Evolutionary conservation across 768 basidiomycete species (phyloP).

Genomic region (Fomitopsis pulvina): DNA sequence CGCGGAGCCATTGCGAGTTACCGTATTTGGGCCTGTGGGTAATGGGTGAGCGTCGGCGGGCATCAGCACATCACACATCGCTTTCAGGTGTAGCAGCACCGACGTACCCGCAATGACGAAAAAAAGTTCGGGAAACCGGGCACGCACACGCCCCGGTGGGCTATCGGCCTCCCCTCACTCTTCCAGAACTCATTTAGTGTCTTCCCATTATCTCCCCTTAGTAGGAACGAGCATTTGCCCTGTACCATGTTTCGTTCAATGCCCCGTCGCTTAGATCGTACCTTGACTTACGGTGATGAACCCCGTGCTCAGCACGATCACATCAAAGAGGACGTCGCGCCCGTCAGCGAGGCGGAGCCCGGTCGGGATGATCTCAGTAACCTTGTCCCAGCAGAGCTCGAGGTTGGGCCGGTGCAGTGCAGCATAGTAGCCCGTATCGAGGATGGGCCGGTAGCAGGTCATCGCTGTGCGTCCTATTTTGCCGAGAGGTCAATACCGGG

Average conservation of each 20-base stretch:
- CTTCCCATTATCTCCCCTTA: conserved; percentile 19
- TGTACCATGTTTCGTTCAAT: too few species aligned
- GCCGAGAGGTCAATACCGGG: not conserved
- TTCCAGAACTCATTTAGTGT: conserved; percentile 24
- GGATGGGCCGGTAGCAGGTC: conserved; percentile 24
- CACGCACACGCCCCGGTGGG: conserved; percentile 26
- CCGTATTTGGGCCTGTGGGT: conserved; percentile 20
- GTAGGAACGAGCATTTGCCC: conserved; percentile 4
- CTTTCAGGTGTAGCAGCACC: too few species aligned
- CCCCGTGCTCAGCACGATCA: conserved; percentile 29
- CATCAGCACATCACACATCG: too few species aligned
- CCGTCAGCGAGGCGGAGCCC: conserved; percentile 23
- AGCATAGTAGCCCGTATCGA: conserved; percentile 27
- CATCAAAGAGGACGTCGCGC: conserved; percentile 14
- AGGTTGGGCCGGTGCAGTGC: conserved; percentile 25
- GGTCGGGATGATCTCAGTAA: conserved; percentile 11
- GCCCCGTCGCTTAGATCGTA: not conserved
- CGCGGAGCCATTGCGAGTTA: conserved; percentile 16
- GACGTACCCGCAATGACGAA: conserved; percentile 25
- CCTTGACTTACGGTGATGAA: conserved; percentile 23
- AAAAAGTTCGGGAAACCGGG: conserved; percentile 32
- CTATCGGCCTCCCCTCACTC: conserved; percentile 25
- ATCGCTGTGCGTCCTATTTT: conserved; percentile 13
- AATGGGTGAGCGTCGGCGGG: not conserved
- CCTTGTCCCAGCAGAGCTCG: conserved; percentile 17